Evolutionary conservation across 352 stramenopile genomes (phyloP).

Genomic region (Pythium coloratum): DNA sequence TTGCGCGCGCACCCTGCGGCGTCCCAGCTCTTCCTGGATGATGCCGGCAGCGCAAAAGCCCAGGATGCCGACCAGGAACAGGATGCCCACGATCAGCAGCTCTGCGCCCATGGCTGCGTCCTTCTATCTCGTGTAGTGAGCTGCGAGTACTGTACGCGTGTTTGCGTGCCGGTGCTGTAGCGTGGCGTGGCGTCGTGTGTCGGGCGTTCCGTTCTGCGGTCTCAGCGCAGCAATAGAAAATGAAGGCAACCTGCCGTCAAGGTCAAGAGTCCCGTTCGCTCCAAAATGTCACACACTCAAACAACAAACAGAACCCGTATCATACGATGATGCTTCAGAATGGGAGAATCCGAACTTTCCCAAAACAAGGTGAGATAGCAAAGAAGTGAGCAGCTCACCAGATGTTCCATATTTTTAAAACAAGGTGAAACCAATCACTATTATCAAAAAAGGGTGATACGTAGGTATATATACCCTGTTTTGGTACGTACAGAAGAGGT

Average conservation of each 20-base stretch:
- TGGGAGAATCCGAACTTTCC: neutral
- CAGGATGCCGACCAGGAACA: conserved; percentile 41
- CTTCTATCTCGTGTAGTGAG: neutral
- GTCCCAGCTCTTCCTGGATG: conserved; percentile 41
- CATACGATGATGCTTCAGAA: neutral
- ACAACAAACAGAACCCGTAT: too few species aligned
- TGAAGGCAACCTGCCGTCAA: neutral
- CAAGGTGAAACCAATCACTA: neutral
- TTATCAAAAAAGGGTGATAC: conserved; percentile 7
- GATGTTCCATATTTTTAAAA: neutral
- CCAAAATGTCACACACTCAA: neutral
- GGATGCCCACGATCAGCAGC: conserved; percentile 22
- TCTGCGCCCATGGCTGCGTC: conserved; percentile 15
- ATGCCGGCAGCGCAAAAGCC: conserved; percentile 52
- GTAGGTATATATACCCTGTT: neutral
- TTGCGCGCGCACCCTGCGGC: conserved; percentile 41
- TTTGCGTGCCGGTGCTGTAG: neutral
- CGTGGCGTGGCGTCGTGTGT: too few species aligned
- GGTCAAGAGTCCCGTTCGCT: too few species aligned
- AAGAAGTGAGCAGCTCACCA: neutral
- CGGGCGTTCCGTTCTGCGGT: neutral
- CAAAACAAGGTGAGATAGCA: conserved; percentile 10
- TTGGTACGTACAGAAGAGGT: neutral
- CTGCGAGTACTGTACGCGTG: neutral
- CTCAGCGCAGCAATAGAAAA: neutral